These are phyloP conservation scores for Volvox carteri DNA, from an alignment of 163 green algal genomes.

Conservation along the genomic window DNA sequence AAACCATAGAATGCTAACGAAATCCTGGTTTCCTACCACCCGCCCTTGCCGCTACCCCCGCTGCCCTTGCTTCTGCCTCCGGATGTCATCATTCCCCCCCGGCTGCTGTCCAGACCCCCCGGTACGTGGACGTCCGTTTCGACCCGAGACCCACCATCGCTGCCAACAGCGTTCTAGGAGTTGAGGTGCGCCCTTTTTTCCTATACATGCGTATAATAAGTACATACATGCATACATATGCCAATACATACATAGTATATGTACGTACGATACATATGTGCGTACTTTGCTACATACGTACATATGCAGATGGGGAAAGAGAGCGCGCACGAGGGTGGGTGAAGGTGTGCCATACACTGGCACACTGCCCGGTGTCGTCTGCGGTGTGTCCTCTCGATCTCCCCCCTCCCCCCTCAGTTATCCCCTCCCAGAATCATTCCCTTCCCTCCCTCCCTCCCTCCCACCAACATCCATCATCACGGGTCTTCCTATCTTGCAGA, in stretches of 20 bases:
- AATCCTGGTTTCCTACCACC: background rate
- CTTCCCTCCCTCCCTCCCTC: background rate
- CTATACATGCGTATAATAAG: background rate
- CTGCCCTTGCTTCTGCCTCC: too few relatives aligned
- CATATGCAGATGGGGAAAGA: background rate
- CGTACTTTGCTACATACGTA: too few relatives aligned
- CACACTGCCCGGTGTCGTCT: background rate
- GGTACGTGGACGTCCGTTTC: slow-evolving; percentile 30
- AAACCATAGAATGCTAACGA: background rate
- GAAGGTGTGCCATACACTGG: background rate
- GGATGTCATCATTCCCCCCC: too few relatives aligned
- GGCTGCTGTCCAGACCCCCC: slow-evolving; percentile 1
- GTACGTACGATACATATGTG: background rate
- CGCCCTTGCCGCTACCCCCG: background rate
- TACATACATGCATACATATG: background rate
- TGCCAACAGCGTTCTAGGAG: background rate
- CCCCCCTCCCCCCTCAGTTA: background rate
- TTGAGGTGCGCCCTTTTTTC: background rate
- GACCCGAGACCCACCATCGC: background rate
- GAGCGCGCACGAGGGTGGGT: background rate
- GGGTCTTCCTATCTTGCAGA: background rate
- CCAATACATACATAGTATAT: background rate
- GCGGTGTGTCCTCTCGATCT: background rate
- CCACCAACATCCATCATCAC: background rate
- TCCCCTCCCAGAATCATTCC: background rate